Percentiles rank a stretch among this genome's conserved stretches.
phyloP scores from a whole-genome alignment of 306 rosid genomes.

The Inga leiocalycina region DNA sequence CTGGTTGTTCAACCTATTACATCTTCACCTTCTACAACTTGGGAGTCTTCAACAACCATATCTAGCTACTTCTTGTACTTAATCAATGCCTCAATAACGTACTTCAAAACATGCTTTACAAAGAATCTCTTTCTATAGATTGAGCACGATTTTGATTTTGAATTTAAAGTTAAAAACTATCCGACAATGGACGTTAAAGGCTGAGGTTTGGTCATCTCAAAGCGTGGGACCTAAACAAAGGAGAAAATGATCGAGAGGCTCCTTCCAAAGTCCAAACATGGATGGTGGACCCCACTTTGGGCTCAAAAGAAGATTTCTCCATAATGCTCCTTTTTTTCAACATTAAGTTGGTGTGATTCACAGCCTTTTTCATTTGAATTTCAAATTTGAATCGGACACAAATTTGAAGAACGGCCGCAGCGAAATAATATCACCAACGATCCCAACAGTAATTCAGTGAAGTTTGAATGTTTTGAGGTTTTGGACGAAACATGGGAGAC shows the following conservation, averaged over 20 bases:
- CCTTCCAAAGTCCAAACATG: constrained; percentile 30
- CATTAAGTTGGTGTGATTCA: constrained; percentile 2
- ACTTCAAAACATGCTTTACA: neutral
- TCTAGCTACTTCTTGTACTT: neutral
- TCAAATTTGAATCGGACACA: constrained; percentile 56
- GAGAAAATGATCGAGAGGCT: constrained; percentile 23
- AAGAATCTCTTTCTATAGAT: neutral
- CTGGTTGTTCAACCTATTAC: constrained; percentile 42
- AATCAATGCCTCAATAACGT: neutral
- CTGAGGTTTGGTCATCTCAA: neutral
- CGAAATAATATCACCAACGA: constrained; percentile 6
- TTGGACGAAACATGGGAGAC: constrained; percentile 60
- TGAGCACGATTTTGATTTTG: constrained; percentile 10
- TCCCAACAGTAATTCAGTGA: constrained; percentile 15
- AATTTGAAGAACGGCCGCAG: constrained; percentile 29
- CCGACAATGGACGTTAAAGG: constrained; percentile 2
- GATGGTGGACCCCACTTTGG: constrained; percentile 40
- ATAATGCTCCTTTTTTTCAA: constrained; percentile 21
- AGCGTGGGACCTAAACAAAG: constrained; percentile 38
- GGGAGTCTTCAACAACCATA: constrained; percentile 26
- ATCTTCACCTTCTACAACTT: constrained; percentile 30
- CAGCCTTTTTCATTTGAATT: constrained; percentile 42
- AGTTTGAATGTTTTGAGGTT: constrained; percentile 41
- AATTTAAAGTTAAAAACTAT: constrained; percentile 26
- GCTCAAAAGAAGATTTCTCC: constrained; percentile 9